Percentiles rank a stretch among this genome's conserved stretches.
phyloP scores from a whole-genome alignment of 2,329 filamentous ascomycete species.

The Hypoxylon sp. region DNA sequence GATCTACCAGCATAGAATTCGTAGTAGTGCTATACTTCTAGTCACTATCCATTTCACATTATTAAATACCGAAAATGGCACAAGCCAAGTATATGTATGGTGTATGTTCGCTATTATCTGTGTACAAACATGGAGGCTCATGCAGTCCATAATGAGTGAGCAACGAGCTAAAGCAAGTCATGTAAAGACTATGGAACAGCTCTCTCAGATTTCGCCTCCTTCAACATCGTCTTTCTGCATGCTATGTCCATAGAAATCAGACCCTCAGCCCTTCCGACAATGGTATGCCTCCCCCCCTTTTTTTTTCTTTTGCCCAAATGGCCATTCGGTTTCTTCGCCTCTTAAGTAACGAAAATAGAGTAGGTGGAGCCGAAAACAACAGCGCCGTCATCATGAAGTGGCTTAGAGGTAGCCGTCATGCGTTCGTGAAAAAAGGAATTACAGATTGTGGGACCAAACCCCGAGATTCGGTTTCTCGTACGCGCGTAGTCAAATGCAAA shows the following conservation, averaged over 20 bases:
- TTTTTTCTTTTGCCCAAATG: constrained; percentile 31
- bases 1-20: not conserved
- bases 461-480: constrained; percentile 31
- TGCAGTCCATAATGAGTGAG: constrained; percentile 21
- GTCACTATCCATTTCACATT: not conserved
- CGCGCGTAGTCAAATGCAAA: constrained; percentile 30
- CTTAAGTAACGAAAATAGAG: constrained; percentile 36
- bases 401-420: constrained; percentile 43
- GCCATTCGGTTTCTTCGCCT: constrained; percentile 36
- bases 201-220: constrained; percentile 36
- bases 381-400: constrained; percentile 42
- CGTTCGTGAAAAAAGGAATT: constrained; percentile 43
- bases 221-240: constrained; percentile 38
- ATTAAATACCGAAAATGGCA: not conserved
- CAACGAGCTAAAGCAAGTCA: constrained; percentile 33
- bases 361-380: constrained; percentile 31
- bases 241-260: constrained; percentile 48
- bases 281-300: constrained; percentile 13
- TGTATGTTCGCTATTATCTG: constrained; percentile 55
- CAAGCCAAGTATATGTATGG: not conserved
- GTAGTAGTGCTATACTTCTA: not conserved
- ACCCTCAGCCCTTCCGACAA: constrained; percentile 23
- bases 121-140: constrained; percentile 47
- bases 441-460: constrained; percentile 37
- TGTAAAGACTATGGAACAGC: constrained; percentile 38